phyloP scores from a whole-genome alignment of 163 green algal species.

The Picocystis sp. region DNA sequence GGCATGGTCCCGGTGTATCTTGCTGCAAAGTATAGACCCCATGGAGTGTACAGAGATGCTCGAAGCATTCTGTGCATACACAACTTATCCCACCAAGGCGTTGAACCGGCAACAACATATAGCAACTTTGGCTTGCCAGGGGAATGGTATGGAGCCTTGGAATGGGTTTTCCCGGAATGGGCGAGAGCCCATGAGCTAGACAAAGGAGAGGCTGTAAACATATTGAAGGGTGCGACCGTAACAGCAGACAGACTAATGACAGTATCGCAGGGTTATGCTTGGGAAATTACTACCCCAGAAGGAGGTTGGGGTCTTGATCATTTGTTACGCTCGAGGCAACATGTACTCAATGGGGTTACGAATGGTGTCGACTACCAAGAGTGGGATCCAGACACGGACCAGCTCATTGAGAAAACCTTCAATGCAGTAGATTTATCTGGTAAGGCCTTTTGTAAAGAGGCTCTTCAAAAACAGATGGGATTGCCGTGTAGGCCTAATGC shows the following conservation, averaged over 20 bases:
- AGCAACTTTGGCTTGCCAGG: conserved; percentile 39
- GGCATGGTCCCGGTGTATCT: conserved; percentile 43
- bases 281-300: conserved; percentile 38
- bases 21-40: conserved; percentile 24
- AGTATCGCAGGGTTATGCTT: conserved; percentile 46
- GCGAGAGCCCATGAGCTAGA: conserved; percentile 20
- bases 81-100: conserved; percentile 61
- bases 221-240: conserved; percentile 50
- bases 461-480: conserved; percentile 28
- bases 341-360: conserved; percentile 40
- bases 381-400: conserved; percentile 50
- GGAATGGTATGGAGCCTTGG: conserved; percentile 39
- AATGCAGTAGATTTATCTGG: conserved; percentile 17
- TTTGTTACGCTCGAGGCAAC: background rate
- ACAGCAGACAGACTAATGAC: conserved; percentile 43
- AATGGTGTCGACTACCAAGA: conserved; percentile 60
- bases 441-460: conserved; percentile 57
- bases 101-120: conserved; percentile 40
- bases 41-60: conserved; percentile 43
- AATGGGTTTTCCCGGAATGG: conserved; percentile 34
- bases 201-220: conserved; percentile 46
- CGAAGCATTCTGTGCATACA: conserved; percentile 61
- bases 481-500: conserved; percentile 21
- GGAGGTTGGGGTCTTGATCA: conserved; percentile 15
- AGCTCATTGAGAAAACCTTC: conserved; percentile 22